These are phyloP conservation scores for Plectosphaerella sp. DNA, from an alignment of 2,329 filamentous ascomycete genomes.

Conservation along the genomic window DNA sequence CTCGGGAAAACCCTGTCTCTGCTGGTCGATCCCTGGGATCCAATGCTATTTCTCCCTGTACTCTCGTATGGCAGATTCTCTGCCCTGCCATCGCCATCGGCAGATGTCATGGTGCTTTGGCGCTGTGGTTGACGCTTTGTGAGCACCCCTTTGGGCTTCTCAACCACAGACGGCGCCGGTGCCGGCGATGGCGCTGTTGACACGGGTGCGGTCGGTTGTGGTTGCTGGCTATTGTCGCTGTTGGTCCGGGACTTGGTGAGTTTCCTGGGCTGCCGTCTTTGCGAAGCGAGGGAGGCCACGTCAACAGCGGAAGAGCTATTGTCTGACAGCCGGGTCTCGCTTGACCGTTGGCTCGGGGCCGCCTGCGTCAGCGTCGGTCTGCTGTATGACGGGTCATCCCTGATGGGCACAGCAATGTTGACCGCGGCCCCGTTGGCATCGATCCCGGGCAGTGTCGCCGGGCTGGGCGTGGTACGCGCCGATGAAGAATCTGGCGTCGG, in stretches of 20 bases:
- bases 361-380: conserved; percentile 12
- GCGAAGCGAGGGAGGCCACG: conserved; percentile 11
- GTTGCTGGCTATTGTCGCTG: conserved; percentile 20
- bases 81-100: conserved; percentile 6
- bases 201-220: not conserved
- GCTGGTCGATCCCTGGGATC: conserved; percentile 7
- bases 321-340: conserved; percentile 26
- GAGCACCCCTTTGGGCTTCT: conserved; percentile 28
- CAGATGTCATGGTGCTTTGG: conserved; percentile 17
- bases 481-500: not conserved
- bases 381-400: conserved; percentile 16
- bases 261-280: conserved; percentile 34
- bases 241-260: conserved; percentile 34
- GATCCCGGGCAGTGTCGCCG: conserved; percentile 12
- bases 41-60: conserved; percentile 6
- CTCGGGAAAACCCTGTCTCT: conserved; percentile 5
- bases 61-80: conserved; percentile 5
- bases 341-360: conserved; percentile 23
- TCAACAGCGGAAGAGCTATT: conserved; percentile 19
- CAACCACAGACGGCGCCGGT: conserved; percentile 10
- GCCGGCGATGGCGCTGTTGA: conserved; percentile 5
- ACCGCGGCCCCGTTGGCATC: conserved; percentile 12
- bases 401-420: conserved; percentile 13
- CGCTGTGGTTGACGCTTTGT: conserved; percentile 30
- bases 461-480: conserved; percentile 9